Conservation (phyloP, 768 basidiomycete species). For the Tylopilus balloui region DNA sequence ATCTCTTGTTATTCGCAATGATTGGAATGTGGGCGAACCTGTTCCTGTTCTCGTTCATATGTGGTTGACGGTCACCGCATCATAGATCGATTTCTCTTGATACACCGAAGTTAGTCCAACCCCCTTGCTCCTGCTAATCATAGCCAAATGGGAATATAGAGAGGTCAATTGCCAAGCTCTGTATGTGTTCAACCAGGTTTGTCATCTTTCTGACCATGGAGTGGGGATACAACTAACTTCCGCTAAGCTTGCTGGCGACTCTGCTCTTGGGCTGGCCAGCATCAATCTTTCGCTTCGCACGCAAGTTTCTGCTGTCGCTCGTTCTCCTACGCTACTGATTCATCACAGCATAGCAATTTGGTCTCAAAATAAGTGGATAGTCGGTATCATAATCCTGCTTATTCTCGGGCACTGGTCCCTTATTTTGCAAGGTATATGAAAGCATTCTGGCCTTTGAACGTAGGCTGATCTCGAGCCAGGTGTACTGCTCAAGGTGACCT, state of each 20-base stretch:
- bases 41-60: neutral
- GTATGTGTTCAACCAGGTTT: constrained; percentile 46
- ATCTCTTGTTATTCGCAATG: constrained; percentile 41
- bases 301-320: constrained; percentile 19
- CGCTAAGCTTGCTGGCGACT: constrained; percentile 38
- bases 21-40: constrained; percentile 40
- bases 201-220: neutral
- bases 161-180: constrained; percentile 42
- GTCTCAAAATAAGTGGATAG: constrained; percentile 52
- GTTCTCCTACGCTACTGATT: constrained; percentile 1
- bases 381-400: constrained; percentile 46
- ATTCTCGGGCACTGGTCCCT: constrained; percentile 70
- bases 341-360: constrained; percentile 55
- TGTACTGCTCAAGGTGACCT: constrained; percentile 53
- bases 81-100: constrained; percentile 35
- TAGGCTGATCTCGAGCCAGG: constrained; percentile 33
- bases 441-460: neutral
- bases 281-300: constrained; percentile 46
- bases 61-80: neutral
- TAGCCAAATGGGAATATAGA: constrained; percentile 18
- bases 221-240: neutral
- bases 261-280: constrained; percentile 42
- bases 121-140: neutral
- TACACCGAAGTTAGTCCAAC: constrained; percentile 22
- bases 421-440: constrained; percentile 52